Base-by-base conservation (phyloP, 2,329 filamentous ascomycete genomes). In the Diaporthe sp. region DNA sequence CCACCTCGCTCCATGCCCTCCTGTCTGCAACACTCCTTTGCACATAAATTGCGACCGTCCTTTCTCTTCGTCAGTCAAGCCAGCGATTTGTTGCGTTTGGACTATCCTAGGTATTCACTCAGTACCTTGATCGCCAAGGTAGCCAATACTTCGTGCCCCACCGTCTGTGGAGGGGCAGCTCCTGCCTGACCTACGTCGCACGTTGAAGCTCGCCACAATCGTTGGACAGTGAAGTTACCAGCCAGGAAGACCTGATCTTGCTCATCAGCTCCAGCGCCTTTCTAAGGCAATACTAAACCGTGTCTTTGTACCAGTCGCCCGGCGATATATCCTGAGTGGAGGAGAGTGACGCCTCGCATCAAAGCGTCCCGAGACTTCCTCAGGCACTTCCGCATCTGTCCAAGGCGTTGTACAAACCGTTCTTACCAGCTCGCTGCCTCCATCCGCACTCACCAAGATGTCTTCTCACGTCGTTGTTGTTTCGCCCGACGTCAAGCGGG, bases 391-490 rank as follows among this genome's bases (percentile, higher is more conserved):
- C 42, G 10, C 42, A 70, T 35, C 27, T 42, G 25, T 25, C 37
- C 50, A 65, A 30, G 30, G 17, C 42, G 2, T 74, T 69, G 22
- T 73, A 35, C 9, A 65, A n/a, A 19, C 44, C 53, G 10, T 72
- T 27, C 53, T 70, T 25, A 47, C 47, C 65, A 59, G 42, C 70
- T 27, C 32, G 35, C 56, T 39, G 32, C 19, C 27, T 27, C 37
- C 27, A 12, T 35, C 44, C 22, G 19, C 15, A n/a, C n/a, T 53
- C 32, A 19, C 73, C 78, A 85, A 76, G 77, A 98, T 98, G 94
- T 91, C 95, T 77, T 93, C 95, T 70, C 94, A 97, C 82, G 95
- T 98, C 74, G 93, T 96, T 78, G 94, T 98, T 70, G 92, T 98
- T 77, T 93, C 96, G 82, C 91, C 93, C 51, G 92, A 94, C 78